These are phyloP conservation scores for Cryptosporidium canis DNA, from an alignment of 169 alveolate genomes.

Conservation along the genomic window DNA sequence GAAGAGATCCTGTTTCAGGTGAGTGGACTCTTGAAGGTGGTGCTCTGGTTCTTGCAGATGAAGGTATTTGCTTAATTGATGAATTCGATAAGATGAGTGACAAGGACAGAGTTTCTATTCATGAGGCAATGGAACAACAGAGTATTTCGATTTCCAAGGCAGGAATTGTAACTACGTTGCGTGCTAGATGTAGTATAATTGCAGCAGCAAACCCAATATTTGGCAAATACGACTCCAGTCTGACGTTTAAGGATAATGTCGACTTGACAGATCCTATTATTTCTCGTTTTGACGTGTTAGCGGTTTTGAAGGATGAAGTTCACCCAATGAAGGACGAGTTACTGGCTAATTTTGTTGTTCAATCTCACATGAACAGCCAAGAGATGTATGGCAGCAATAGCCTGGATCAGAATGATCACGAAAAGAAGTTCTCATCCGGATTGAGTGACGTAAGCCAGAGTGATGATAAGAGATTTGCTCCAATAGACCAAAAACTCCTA, in stretches of 20 bases:
- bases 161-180: conserved; percentile 96
- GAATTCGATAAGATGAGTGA: conserved; percentile 99
- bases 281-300: conserved; percentile 97
- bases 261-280: conserved; percentile 99
- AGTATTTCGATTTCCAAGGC: conserved; percentile 98
- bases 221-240: conserved; percentile 95
- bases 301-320: conserved; percentile 98
- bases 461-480: conserved; percentile 59
- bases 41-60: conserved; percentile 98
- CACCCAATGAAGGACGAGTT: conserved; percentile 92
- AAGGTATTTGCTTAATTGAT: conserved; percentile 99
- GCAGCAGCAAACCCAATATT: conserved; percentile 99
- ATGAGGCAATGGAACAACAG: conserved; percentile 99
- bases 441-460: background rate
- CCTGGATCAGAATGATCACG: conserved; percentile 63
- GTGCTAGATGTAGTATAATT: conserved; percentile 98
- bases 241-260: conserved; percentile 98
- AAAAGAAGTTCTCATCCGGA: conserved; percentile 74
- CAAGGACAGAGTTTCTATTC: conserved; percentile 98
- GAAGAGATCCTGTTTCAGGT: conserved; percentile 95
- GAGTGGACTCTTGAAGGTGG: conserved; percentile 99
- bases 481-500: conserved; percentile 91
- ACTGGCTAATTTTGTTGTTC: conserved; percentile 95
- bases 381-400: conserved; percentile 72
- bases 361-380: conserved; percentile 76